These are phyloP conservation scores for Bremia lactucae DNA, from an alignment of 352 stramenopile genomes.

Conservation along the genomic window DNA sequence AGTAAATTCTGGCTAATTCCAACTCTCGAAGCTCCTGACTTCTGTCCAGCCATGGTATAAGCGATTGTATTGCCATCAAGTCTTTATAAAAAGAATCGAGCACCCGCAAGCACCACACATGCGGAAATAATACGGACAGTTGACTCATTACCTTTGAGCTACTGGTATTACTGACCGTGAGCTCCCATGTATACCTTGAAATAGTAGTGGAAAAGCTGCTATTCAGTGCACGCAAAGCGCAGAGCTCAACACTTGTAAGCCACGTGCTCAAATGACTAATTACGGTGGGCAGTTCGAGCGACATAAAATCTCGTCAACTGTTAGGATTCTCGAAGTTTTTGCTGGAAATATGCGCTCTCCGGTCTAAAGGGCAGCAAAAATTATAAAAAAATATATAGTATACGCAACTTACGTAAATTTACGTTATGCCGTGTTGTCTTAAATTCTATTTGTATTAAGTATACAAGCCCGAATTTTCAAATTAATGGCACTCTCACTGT, in stretches of 20 bases:
- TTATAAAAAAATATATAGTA: too few relatives aligned
- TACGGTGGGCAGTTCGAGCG: conserved; percentile 17
- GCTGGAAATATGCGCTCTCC: too few relatives aligned
- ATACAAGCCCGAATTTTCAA: too few relatives aligned
- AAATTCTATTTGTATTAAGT: too few relatives aligned
- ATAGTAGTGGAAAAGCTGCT: conserved; percentile 16
- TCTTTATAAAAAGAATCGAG: conserved; percentile 22
- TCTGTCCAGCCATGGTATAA: conserved; percentile 19
- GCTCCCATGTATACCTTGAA: conserved; percentile 31
- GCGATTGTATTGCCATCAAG: conserved; percentile 21
- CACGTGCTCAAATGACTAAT: conserved; percentile 37
- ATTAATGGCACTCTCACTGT: too few relatives aligned
- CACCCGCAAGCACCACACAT: conserved; percentile 28
- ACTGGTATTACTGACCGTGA: conserved; percentile 24
- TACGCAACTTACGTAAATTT: too few relatives aligned
- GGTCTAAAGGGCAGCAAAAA: too few relatives aligned
- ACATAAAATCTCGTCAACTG: too few relatives aligned
- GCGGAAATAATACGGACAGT: conserved; percentile 26
- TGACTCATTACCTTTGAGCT: conserved; percentile 16
- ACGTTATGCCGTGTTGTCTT: too few relatives aligned
- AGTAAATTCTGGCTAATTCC: conserved; percentile 32
- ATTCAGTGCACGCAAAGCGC: conserved; percentile 20
- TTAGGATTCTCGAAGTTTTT: too few relatives aligned
- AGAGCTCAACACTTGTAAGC: conserved; percentile 36
- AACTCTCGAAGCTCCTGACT: conserved; percentile 32